Conservation (phyloP, 2,329 filamentous ascomycete genomes). For the Botryotinia calthae region DNA sequence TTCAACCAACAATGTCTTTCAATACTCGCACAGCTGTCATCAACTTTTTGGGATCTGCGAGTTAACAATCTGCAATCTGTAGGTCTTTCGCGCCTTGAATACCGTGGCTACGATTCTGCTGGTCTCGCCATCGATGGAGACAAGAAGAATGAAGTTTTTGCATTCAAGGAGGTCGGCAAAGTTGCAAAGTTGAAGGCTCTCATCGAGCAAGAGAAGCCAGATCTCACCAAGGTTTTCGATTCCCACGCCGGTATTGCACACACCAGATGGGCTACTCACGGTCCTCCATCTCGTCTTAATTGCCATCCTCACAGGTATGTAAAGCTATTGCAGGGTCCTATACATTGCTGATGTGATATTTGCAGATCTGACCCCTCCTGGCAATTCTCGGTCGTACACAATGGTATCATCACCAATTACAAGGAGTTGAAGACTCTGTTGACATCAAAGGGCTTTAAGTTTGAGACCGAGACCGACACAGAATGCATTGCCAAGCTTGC, state of each 20-base stretch:
- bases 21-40: not conserved
- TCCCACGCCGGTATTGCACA: constrained; percentile 98
- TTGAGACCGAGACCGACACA: constrained; percentile 98
- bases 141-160: constrained; percentile 97
- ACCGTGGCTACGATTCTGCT: constrained; percentile 97
- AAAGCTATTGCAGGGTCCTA: not conserved
- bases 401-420: constrained; percentile 99
- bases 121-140: constrained; percentile 94
- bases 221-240: constrained; percentile 91
- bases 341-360: constrained; percentile 25
- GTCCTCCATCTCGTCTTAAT: constrained; percentile 87
- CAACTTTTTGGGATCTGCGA: not conserved
- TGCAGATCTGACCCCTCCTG: constrained; percentile 84
- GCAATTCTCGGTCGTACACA: constrained; percentile 98
- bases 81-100: constrained; percentile 83
- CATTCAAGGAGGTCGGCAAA: constrained; percentile 99
- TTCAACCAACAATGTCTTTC: not conserved
- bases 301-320: constrained; percentile 96
- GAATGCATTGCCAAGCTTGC: constrained; percentile 99
- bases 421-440: constrained; percentile 97
- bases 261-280: constrained; percentile 98
- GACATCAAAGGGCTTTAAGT: constrained; percentile 91
- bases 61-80: constrained; percentile 4
- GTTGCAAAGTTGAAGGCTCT: constrained; percentile 94
- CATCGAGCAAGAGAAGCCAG: constrained; percentile 77